phyloP scores from a whole-genome alignment of 2,329 filamentous ascomycete genomes.

The Endothia cerciana region DNA sequence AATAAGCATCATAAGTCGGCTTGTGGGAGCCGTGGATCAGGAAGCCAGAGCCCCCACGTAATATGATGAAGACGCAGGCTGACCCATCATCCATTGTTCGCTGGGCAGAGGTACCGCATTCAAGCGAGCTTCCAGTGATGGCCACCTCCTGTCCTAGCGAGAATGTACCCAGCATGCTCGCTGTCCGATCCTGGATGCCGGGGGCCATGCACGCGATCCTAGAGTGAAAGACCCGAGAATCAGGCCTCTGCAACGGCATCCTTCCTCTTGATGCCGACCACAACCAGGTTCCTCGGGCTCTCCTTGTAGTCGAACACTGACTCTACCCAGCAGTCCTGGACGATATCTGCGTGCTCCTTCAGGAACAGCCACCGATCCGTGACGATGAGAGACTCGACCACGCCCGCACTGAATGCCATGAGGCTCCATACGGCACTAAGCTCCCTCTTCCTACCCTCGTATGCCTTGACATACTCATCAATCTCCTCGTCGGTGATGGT shows the following conservation, averaged over 20 bases:
- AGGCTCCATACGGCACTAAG: conserved; percentile 87
- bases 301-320: conserved; percentile 85
- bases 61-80: neutral
- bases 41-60: neutral
- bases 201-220: neutral
- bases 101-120: neutral
- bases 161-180: neutral
- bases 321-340: conserved; percentile 85
- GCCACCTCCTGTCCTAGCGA: neutral
- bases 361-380: conserved; percentile 89
- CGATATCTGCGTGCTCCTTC: conserved; percentile 72
- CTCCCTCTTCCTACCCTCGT: conserved; percentile 72
- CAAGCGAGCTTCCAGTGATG: neutral
- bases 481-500: conserved; percentile 77
- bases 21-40: neutral
- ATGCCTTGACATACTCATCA: conserved; percentile 67
- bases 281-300: conserved; percentile 89
- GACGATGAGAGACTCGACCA: conserved; percentile 89
- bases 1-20: neutral
- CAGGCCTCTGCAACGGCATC: neutral
- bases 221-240: neutral
- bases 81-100: neutral
- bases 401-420: conserved; percentile 92
- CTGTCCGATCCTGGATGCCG: neutral
- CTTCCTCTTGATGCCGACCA: conserved; percentile 79